Conservation (phyloP, 2,329 filamentous ascomycete species). For the Phyllosticta ampelicida region DNA sequence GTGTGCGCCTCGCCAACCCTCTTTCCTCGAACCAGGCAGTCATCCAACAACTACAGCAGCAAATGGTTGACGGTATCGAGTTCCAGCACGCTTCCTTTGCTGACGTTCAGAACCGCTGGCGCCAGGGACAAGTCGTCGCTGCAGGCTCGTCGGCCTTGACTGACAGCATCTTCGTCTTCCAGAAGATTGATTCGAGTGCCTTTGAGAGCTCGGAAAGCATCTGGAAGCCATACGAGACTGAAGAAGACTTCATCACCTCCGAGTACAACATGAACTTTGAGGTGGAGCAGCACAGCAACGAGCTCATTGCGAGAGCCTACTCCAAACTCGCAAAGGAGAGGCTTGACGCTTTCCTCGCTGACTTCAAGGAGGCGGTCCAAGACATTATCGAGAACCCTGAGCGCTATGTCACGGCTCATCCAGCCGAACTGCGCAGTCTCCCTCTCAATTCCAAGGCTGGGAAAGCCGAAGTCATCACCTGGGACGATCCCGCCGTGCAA, state of each 20-base stretch:
- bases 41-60: slow-evolving; percentile 52
- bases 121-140: neutral
- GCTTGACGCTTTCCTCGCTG: slow-evolving; percentile 6
- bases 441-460: neutral
- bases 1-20: slow-evolving; percentile 25
- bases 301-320: slow-evolving; percentile 2
- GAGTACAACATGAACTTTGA: slow-evolving; percentile 11
- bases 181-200: slow-evolving; percentile 3
- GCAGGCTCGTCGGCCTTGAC: slow-evolving; percentile 2
- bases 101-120: slow-evolving; percentile 9
- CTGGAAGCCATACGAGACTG: slow-evolving; percentile 8
- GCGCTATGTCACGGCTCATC: slow-evolving; percentile 5
- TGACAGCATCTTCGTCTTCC: slow-evolving; percentile 9
- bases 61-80: slow-evolving; percentile 29
- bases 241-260: slow-evolving; percentile 6
- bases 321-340: slow-evolving; percentile 4
- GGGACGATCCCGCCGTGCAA: slow-evolving; percentile 8
- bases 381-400: slow-evolving; percentile 9
- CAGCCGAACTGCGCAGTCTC: slow-evolving; percentile 1
- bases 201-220: slow-evolving; percentile 2
- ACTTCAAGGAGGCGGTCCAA: slow-evolving; percentile 3
- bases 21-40: slow-evolving; percentile 44
- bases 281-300: slow-evolving; percentile 4
- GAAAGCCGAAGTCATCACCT: slow-evolving; percentile 2
- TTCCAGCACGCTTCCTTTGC: slow-evolving; percentile 11